These are phyloP conservation scores for Podila clonocystis DNA, from an alignment of 192 early-diverging fungal species.

Conservation along the genomic window DNA sequence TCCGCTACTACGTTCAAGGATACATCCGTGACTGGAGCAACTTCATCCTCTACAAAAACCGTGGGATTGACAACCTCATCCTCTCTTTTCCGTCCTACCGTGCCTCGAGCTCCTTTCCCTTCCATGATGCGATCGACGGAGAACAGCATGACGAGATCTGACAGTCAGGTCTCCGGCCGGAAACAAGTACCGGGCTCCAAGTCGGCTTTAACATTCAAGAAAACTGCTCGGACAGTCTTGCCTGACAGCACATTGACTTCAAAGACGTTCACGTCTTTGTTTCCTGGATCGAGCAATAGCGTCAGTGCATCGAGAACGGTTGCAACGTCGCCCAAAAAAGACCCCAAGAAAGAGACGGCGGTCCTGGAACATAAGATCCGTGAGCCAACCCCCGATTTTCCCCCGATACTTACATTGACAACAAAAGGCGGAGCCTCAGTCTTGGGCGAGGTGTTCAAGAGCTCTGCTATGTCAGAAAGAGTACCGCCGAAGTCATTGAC, in stretches of 20 bases:
- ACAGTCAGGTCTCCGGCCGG: background rate
- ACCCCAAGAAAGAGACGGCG: background rate
- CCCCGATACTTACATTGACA: background rate
- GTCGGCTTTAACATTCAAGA: constrained; percentile 17
- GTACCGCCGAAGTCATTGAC: too few relatives aligned
- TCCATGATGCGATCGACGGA: constrained; percentile 4
- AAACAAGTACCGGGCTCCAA: constrained; percentile 14
- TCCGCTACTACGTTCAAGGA: background rate
- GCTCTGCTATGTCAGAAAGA: too few relatives aligned
- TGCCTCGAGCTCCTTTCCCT: constrained; percentile 11
- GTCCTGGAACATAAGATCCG: background rate
- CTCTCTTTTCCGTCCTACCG: constrained; percentile 7
- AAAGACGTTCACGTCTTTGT: constrained; percentile 8
- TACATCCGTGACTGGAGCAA: background rate
- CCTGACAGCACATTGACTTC: constrained; percentile 23
- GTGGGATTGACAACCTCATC: background rate
- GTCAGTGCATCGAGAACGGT: background rate
- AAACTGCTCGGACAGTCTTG: constrained; percentile 16
- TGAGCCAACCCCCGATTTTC: constrained; percentile 7
- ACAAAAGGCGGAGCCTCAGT: background rate
- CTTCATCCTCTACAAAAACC: background rate
- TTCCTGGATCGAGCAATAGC: background rate
- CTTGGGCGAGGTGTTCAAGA: too few relatives aligned
- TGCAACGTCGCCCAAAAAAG: background rate
- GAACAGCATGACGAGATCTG: constrained; percentile 10